Base-by-base conservation (phyloP, 2,329 filamentous ascomycete genomes). In the Fragosphaeria purpurea region DNA sequence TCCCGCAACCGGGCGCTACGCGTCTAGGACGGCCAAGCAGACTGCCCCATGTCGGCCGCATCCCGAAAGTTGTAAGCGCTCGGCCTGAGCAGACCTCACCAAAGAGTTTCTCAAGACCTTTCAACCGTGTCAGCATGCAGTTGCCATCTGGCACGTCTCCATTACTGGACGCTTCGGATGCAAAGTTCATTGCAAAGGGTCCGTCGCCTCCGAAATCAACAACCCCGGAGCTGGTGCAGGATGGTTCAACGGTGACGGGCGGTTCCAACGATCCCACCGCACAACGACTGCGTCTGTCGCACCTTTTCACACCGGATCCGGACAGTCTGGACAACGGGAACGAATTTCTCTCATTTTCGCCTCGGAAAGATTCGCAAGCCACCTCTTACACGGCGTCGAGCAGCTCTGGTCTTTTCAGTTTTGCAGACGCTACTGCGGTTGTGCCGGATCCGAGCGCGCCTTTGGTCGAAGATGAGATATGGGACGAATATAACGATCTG, bases 401-500 rank as follows among this genome's bases (percentile, higher is more conserved):
- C 60, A 87, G 79, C 58, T 88, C 85, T 2, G 80, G 79, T 0
- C 66, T 76, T 11, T 69, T 75, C 47, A 80, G 77, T 50, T 81
- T 76, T 55, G 73, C 75, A 10, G 76, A 77, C 6, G 79, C 82
- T 4, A 86, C 82, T 12, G 83, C 86, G 6, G 68, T 88, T 3
- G 71, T 86, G 30, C 85, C 85, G 0, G 69, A 72, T 4, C 72
- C 79, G 1, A 73, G 72, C 43, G 79, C 81, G 4, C 82, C 80
- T 0, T 74, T 83, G 4, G 80, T 71, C 1, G 86, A 94, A 57
- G 91, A 96, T 59, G 91, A 96, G 62, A 77, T 95, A 2, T 97
- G 91, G 91, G 83, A 90, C 47, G 91, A 95, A 66, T 96, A 94
- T 62, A 83, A 97, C 57, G 91, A 96, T 59, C 70, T 96, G 10